A percentile compares a stretch with the other conserved stretches of the same genome.
phyloP scores from a whole-genome alignment of 2,329 filamentous ascomycete genomes.

The Pseudopithomyces maydicus region DNA sequence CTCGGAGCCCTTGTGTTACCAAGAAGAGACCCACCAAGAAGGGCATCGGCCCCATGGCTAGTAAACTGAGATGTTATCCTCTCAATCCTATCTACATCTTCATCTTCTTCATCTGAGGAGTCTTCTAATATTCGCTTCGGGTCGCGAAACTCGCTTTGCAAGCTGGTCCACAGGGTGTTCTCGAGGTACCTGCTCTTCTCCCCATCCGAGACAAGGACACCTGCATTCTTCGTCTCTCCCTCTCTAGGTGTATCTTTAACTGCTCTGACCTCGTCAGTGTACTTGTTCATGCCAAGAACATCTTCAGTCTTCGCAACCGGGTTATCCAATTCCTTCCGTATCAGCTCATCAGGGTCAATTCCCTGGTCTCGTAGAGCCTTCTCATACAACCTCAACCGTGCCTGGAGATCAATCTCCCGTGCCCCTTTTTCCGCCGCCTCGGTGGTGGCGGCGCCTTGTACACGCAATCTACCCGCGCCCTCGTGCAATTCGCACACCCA shows the following conservation, averaged over 20 bases:
- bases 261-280: neutral
- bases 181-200: constrained; percentile 40
- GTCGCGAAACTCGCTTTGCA: constrained; percentile 36
- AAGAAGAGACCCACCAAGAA: constrained; percentile 30
- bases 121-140: constrained; percentile 35
- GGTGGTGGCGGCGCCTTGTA: constrained; percentile 41
- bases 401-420: constrained; percentile 28
- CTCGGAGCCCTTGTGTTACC: constrained; percentile 15
- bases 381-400: constrained; percentile 37
- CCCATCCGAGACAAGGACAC: constrained; percentile 30
- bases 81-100: neutral
- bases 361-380: constrained; percentile 33
- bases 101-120: constrained; percentile 32
- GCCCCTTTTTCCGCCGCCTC: constrained; percentile 31
- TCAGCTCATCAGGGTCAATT: constrained; percentile 30
- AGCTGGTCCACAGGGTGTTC: constrained; percentile 39
- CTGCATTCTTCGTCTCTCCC: neutral
- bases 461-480: constrained; percentile 35
- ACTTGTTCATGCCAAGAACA: constrained; percentile 8
- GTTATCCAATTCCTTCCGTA: constrained; percentile 16
- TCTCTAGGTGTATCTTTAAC: neutral
- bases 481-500: constrained; percentile 38
- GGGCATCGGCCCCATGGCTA: constrained; percentile 18
- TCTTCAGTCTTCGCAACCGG: neutral
- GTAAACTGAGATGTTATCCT: constrained; percentile 8